These are phyloP conservation scores for Saccharum spontaneum DNA, from an alignment of 176 grass and related monocot species.

Conservation along the genomic window DNA sequence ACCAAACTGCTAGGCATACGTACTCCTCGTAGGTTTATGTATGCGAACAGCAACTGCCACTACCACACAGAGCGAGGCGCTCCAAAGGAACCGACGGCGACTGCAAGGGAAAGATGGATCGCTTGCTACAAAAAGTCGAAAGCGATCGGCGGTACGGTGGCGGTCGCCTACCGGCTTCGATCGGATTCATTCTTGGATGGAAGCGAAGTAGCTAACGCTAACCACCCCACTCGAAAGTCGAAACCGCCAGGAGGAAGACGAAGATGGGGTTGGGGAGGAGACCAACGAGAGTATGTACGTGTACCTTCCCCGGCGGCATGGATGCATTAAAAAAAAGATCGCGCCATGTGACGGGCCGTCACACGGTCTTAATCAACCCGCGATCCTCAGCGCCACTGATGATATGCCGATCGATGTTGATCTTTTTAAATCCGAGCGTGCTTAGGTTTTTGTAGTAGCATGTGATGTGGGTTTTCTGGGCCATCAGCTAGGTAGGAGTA, in stretches of 20 bases:
- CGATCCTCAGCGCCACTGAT: too few relatives aligned
- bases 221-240: slow-evolving; percentile 40
- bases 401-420: neutral
- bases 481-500: neutral
- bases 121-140: neutral
- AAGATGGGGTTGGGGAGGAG: too few relatives aligned
- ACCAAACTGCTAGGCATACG: slow-evolving; percentile 15
- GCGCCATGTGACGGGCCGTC: too few relatives aligned
- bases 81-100: slow-evolving; percentile 26
- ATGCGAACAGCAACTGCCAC: neutral
- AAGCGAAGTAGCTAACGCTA: slow-evolving; percentile 21
- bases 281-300: too few relatives aligned
- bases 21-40: neutral
- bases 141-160: too few relatives aligned
- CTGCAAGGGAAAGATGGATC: neutral
- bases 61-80: neutral
- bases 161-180: too few relatives aligned
- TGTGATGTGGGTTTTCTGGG: slow-evolving; percentile 13
- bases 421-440: neutral
- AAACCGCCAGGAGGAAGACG: neutral
- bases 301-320: too few relatives aligned
- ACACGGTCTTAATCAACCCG: too few relatives aligned
- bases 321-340: too few relatives aligned
- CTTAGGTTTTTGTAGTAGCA: neutral
- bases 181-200: slow-evolving; percentile 29